Percentiles rank a stretch among this genome's conserved stretches.
Conservation (phyloP, 352 stramenopile species). For the Phytophthora agathidicida region DNA sequence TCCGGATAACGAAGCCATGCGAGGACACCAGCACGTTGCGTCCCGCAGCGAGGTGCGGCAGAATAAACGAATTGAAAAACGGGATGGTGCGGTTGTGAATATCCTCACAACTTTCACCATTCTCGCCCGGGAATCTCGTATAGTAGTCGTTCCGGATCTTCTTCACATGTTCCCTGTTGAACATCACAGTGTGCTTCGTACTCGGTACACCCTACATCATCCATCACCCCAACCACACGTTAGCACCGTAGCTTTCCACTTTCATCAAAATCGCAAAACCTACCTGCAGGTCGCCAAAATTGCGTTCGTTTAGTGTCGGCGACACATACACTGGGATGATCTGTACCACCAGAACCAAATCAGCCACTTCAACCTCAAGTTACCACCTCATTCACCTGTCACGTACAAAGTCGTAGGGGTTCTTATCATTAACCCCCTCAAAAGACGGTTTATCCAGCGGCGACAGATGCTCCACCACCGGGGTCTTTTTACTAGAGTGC, state of each 20-base stretch:
- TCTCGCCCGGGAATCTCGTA: conserved; percentile 78
- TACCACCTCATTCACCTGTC: not conserved
- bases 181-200: conserved; percentile 72
- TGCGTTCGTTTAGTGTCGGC: conserved; percentile 79
- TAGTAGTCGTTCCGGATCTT: conserved; percentile 85
- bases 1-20: conserved; percentile 86
- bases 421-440: conserved; percentile 76
- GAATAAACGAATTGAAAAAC: conserved; percentile 81
- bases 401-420: conserved; percentile 82
- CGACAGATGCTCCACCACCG: conserved; percentile 76
- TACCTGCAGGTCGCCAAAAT: conserved; percentile 82
- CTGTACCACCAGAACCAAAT: conserved; percentile 34
- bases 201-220: conserved; percentile 68
- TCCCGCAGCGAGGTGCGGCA: conserved; percentile 72
- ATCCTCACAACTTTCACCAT: conserved; percentile 84
- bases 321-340: conserved; percentile 84
- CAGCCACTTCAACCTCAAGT: conserved; percentile 11
- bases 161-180: conserved; percentile 74
- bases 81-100: conserved; percentile 79
- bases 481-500: conserved; percentile 84
- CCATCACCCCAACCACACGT: not conserved
- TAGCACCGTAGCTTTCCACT: not conserved
- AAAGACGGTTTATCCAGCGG: conserved; percentile 72
- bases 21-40: conserved; percentile 83
- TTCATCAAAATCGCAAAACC: not conserved